Base-by-base conservation (phyloP, 164 flowering plant genomes). In the Cinnamomum chago region DNA sequence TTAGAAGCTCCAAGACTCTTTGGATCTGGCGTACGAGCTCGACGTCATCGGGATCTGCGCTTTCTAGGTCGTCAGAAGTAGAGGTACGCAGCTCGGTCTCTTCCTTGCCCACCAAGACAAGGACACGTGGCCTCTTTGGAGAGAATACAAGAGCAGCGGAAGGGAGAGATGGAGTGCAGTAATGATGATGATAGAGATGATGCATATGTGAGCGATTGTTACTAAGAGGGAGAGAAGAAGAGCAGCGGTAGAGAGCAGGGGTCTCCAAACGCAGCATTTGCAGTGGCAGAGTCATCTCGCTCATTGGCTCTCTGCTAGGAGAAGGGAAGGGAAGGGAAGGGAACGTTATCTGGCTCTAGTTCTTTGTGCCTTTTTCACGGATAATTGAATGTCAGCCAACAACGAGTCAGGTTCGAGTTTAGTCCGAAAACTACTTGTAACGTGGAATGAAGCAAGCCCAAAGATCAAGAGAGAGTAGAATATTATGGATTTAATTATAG, bases 1-100 rank as follows among this genome's bases (percentile, higher is more conserved):
- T 85, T 13, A 91, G 88, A 74, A 88, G 89, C 83, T 87, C 91
- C 88, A 93, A 82, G 25, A 90, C 97, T 55, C 88, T 85, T 83
- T 85, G 74, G 68, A 90, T 85, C 70, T 89, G 87, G 62, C 68
- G 73, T 51, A 90, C 82, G 76, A 79, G 70, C 80, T 92, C 86
- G 28, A 88, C 86, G 82, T 86, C 97, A 64, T 87, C 80, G 52
- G 62, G 27, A 17, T 14, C 23, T 65, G 72, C 12, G 2, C 76
- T 78, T 12, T 50, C 74, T 28, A 72, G 71, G 70, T 22, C 58
- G 2, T 77, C 77, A 18, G 77, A 18, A 23, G 81, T n/a, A 23
- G 81, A 62, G 5, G 81, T 50, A 40, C 72, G 51, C 0, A 68
- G 65, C 18, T 80, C 40, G 33, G 83, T 82, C 27, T 87, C 88